Percentiles rank a stretch among this genome's conserved stretches.
These are phyloP conservation scores for Dryas drummondii DNA, from an alignment of 306 rosid genomes.

Conservation along the genomic window DNA sequence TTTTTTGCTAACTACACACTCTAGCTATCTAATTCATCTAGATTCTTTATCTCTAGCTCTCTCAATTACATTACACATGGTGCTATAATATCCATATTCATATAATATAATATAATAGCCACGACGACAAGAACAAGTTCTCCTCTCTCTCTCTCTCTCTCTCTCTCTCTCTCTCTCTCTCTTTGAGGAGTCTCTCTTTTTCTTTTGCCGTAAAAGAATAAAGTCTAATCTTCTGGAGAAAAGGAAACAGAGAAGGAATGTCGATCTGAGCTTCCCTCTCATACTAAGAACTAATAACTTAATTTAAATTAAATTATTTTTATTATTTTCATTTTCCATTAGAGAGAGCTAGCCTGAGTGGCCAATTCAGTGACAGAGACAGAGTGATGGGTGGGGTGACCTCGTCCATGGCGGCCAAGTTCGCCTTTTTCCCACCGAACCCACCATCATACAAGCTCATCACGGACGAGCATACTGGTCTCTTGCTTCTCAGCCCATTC, in stretches of 20 bases:
- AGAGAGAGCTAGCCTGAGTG: neutral
- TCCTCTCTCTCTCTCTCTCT: constrained; percentile 24
- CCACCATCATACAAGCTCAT: constrained; percentile 78
- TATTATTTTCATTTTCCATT: neutral
- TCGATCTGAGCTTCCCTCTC: constrained; percentile 33
- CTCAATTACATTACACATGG: neutral
- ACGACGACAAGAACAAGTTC: constrained; percentile 21
- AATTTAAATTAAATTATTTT: neutral
- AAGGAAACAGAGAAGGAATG: constrained; percentile 30
- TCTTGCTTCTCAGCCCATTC: constrained; percentile 67
- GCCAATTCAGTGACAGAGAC: neutral
- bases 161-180: constrained; percentile 31
- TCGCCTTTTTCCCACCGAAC: constrained; percentile 92
- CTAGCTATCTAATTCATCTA: no score
- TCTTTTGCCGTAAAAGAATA: constrained; percentile 29
- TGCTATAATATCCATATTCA: neutral
- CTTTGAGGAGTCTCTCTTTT: neutral
- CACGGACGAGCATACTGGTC: constrained; percentile 61
- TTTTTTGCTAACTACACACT: no score
- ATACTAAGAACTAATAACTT: neutral
- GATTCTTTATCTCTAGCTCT: constrained; percentile 14
- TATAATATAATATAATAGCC: constrained; percentile 6
- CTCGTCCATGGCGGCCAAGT: constrained; percentile 96
- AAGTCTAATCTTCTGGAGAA: constrained; percentile 37
- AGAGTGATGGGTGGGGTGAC: constrained; percentile 89